A percentile compares a stretch with the other conserved stretches of the same genome.
phyloP scores from a whole-genome alignment of 495 filamentous ascomycete genomes.

The Glarea lozoyensis region DNA sequence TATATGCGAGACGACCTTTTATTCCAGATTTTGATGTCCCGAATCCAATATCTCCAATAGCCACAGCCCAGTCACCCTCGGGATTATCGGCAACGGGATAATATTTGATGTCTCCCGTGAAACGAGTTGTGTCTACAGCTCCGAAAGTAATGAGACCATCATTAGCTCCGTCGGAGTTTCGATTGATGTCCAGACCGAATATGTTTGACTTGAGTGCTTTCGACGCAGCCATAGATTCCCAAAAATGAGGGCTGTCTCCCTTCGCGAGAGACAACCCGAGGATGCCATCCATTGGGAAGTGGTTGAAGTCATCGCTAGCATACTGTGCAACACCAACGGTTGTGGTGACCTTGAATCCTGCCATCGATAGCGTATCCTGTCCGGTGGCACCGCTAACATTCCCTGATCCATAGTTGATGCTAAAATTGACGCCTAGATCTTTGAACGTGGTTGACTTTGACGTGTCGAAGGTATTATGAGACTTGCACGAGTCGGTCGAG shows the following conservation, averaged over 20 bases:
- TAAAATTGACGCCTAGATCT: constrained; percentile 37
- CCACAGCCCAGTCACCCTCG: constrained; percentile 55
- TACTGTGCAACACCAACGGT: constrained; percentile 60
- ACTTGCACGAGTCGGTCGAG: constrained; percentile 46
- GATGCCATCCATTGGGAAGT: constrained; percentile 83
- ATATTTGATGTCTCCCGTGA: constrained; percentile 57
- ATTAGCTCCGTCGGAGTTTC: constrained; percentile 52
- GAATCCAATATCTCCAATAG: constrained; percentile 51
- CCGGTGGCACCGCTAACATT: constrained; percentile 52
- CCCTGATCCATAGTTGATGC: constrained; percentile 64
- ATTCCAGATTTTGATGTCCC: constrained; percentile 45
- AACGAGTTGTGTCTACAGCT: constrained; percentile 53
- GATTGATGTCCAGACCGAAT: constrained; percentile 57
- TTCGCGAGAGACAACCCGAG: constrained; percentile 58
- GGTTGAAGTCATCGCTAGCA: constrained; percentile 57
- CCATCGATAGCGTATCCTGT: constrained; percentile 55
- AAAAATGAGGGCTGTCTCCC: constrained; percentile 45
- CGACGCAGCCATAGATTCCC: constrained; percentile 50
- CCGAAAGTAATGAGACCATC: constrained; percentile 76
- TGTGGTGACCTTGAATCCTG: constrained; percentile 49
- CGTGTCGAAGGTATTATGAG: constrained; percentile 58
- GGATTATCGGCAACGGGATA: constrained; percentile 24
- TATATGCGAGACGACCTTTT: constrained; percentile 47
- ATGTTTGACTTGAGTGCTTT: constrained; percentile 53
- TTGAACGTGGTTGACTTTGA: constrained; percentile 49